Percentiles rank a stretch among this genome's conserved stretches.
Conservation (phyloP, 1,284 basidiomycete species). For the Coniophora puteana region DNA sequence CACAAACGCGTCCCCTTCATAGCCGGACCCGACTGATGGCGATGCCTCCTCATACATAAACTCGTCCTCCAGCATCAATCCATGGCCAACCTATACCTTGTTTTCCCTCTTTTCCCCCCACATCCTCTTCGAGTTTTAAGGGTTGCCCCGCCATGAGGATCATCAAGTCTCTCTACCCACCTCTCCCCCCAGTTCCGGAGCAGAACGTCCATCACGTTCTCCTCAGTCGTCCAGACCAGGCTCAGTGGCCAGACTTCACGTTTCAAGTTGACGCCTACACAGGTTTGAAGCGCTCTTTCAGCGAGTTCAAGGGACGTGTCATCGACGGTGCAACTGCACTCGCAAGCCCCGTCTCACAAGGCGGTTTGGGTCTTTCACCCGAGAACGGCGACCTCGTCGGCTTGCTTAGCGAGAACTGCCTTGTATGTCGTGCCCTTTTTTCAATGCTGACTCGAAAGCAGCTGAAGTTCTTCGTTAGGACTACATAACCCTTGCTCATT, state of each 20-base stretch:
- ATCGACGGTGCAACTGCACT: constrained; percentile 57
- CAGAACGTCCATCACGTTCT: constrained; percentile 56
- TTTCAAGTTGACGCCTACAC: constrained; percentile 55
- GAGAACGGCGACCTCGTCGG: constrained; percentile 56
- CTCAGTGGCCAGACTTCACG: constrained; percentile 49
- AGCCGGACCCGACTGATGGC: too few species aligned
- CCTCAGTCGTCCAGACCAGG: constrained; percentile 50
- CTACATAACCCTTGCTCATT: constrained; percentile 53
- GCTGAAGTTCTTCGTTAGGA: constrained; percentile 42
- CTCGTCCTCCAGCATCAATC: too few species aligned
- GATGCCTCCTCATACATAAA: too few species aligned
- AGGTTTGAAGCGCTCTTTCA: constrained; percentile 40
- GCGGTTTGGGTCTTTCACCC: constrained; percentile 52
- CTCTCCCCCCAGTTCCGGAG: constrained; percentile 35
- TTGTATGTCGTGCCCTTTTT: constrained; percentile 39
- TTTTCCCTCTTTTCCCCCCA: background rate
- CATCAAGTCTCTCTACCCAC: constrained; percentile 36
- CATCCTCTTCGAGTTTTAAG: constrained; percentile 5
- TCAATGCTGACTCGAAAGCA: background rate
- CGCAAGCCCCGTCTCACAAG: constrained; percentile 36
- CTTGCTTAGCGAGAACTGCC: constrained; percentile 63
- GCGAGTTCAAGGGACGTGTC: constrained; percentile 47
- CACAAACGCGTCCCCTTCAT: too few species aligned
- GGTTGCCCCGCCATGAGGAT: too few species aligned
- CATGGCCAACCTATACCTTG: too few species aligned